These are phyloP conservation scores for Leccinellum luteum DNA, from an alignment of 768 basidiomycete species.

Conservation along the genomic window DNA sequence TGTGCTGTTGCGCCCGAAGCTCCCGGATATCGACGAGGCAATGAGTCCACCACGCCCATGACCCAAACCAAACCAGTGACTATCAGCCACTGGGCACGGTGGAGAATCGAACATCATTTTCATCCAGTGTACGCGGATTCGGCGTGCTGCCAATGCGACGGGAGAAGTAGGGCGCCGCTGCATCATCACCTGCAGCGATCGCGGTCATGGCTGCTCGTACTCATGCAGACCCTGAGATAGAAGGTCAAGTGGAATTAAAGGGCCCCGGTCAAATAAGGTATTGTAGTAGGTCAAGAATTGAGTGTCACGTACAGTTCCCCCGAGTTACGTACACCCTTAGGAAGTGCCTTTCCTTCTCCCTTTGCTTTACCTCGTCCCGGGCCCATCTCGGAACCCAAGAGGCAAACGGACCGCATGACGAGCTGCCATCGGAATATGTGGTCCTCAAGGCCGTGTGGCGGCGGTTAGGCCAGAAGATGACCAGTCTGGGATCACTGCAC, in stretches of 20 bases:
- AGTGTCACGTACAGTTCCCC: conserved; percentile 11
- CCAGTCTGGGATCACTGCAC: conserved; percentile 6
- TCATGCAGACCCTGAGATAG: neutral
- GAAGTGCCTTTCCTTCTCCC: conserved; percentile 9
- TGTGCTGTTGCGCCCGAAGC: conserved; percentile 14
- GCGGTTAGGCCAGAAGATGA: neutral
- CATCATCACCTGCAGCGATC: conserved; percentile 8
- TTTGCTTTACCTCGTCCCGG: neutral
- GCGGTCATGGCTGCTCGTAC: neutral
- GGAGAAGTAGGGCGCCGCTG: neutral
- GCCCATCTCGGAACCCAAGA: neutral
- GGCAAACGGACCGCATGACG: neutral
- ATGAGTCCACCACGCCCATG: neutral
- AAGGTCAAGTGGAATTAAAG: neutral
- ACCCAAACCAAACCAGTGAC: neutral
- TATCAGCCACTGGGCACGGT: conserved; percentile 2
- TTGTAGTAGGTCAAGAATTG: neutral
- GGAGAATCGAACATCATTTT: conserved; percentile 4
- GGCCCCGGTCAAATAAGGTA: conserved; percentile 1
- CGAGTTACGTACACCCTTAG: conserved; percentile 15
- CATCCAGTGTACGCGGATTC: neutral
- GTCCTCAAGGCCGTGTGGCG: neutral
- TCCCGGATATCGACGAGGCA: conserved; percentile 12
- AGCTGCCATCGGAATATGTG: neutral
- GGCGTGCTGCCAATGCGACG: neutral